Percentiles rank a stretch among this genome's conserved stretches.
phyloP scores from a whole-genome alignment of 129 eudicot genomes.

The Artemisia tridentata region DNA sequence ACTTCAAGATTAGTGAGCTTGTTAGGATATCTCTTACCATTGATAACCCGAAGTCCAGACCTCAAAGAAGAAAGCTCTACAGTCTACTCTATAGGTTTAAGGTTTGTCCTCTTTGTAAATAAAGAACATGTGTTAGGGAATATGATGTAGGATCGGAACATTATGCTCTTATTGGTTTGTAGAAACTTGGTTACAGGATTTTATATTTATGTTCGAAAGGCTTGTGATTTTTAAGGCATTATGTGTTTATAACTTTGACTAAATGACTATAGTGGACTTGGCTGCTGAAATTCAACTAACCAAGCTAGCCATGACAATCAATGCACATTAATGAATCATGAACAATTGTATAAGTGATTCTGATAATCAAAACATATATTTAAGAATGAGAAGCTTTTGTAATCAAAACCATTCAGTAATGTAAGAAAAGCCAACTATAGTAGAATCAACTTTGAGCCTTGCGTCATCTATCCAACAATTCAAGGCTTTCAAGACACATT shows the following conservation, averaged over 20 bases:
- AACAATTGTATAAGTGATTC: no score
- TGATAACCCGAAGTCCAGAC: conserved; percentile 79
- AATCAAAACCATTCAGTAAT: no score
- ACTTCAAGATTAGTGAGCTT: conserved; percentile 60
- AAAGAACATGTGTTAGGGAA: neutral
- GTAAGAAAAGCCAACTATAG: no score
- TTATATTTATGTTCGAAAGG: conserved; percentile 20
- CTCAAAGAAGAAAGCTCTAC: conserved; percentile 82
- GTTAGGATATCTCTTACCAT: conserved; percentile 73
- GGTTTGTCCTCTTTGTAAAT: conserved; percentile 43
- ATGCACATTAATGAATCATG: no score
- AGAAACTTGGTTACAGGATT: conserved; percentile 1
- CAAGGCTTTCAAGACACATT: neutral
- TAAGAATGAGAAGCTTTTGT: no score
- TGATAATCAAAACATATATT: no score
- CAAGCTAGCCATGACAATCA: no score
- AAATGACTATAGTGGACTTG: no score
- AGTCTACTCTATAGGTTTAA: conserved; percentile 79
- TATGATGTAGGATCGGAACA: no score
- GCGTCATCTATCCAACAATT: neutral
- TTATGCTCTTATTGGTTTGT: conserved; percentile 1
- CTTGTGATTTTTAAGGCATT: conserved; percentile 13
- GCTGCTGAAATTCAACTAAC: no score
- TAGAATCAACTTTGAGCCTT: no score
- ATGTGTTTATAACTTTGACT: no score